Conservation (phyloP, 345 rosid species). For the Eucalyptus brandiana region DNA sequence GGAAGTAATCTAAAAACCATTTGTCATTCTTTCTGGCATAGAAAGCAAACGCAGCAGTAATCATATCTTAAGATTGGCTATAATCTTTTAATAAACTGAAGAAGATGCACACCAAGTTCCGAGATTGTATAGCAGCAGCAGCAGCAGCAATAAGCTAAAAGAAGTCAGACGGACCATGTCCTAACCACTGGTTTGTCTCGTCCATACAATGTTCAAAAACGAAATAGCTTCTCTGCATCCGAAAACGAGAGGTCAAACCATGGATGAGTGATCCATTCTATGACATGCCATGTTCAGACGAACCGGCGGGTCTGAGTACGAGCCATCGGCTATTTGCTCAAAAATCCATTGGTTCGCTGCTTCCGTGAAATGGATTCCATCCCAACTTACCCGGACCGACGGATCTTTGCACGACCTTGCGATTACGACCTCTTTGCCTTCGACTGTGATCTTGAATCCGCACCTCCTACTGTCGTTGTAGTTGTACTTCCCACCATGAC, state of each 20-base stretch:
- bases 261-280: neutral
- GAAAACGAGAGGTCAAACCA: neutral
- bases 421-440: slow-evolving; percentile 34
- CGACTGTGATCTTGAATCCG: slow-evolving; percentile 26
- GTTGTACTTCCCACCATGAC: slow-evolving; percentile 69
- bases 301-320: slow-evolving; percentile 41
- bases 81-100: neutral
- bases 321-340: slow-evolving; percentile 23
- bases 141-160: neutral
- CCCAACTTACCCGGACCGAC: slow-evolving; percentile 42
- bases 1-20: too few relatives aligned
- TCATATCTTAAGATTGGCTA: neutral
- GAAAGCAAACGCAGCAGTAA: too few relatives aligned
- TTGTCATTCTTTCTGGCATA: too few relatives aligned
- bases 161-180: neutral
- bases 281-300: slow-evolving; percentile 33
- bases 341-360: slow-evolving; percentile 61
- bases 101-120: neutral
- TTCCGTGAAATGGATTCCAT: slow-evolving; percentile 62
- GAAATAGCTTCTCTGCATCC: neutral
- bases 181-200: neutral
- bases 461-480: slow-evolving; percentile 32
- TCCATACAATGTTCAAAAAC: neutral
- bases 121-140: neutral
- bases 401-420: slow-evolving; percentile 50